phyloP scores from a whole-genome alignment of 768 basidiomycete species.

The Boletus fagicola region DNA sequence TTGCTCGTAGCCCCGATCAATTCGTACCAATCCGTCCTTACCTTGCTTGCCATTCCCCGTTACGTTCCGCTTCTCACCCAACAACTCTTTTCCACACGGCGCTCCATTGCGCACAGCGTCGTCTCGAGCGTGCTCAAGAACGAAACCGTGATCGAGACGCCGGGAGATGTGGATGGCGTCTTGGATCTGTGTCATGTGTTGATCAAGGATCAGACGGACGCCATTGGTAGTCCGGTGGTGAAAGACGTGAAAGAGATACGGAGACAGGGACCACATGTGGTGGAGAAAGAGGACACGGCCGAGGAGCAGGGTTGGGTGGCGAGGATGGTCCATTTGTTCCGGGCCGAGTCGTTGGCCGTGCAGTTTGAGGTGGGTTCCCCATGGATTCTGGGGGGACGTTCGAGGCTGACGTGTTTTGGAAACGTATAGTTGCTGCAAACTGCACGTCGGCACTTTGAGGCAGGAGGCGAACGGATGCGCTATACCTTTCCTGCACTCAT shows the following conservation, averaged over 20 bases:
- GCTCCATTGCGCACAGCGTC: slow-evolving; percentile 91
- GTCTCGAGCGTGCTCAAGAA: slow-evolving; percentile 95
- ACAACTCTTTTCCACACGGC: slow-evolving; percentile 88
- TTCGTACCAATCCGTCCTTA: slow-evolving; percentile 94
- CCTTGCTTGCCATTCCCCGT: slow-evolving; percentile 91
- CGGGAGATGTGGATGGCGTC: slow-evolving; percentile 93
- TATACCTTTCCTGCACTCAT: slow-evolving; percentile 97
- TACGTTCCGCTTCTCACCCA: slow-evolving; percentile 80
- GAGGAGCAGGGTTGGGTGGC: slow-evolving; percentile 99
- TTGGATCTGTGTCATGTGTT: slow-evolving; percentile 90
- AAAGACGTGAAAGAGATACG: slow-evolving; percentile 43
- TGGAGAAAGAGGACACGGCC: slow-evolving; percentile 87
- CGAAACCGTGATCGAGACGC: slow-evolving; percentile 90
- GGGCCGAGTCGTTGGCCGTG: slow-evolving; percentile 77
- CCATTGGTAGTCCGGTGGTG: slow-evolving; percentile 32
- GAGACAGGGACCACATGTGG: slow-evolving; percentile 55
- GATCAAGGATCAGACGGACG: slow-evolving; percentile 80
- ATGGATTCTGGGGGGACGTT: not conserved
- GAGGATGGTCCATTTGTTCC: slow-evolving; percentile 95
- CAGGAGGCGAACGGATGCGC: slow-evolving; percentile 92
- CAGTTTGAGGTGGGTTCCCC: slow-evolving; percentile 76
- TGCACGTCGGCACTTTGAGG: slow-evolving; percentile 84
- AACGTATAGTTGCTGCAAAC: slow-evolving; percentile 78
- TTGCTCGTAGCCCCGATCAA: slow-evolving; percentile 93
- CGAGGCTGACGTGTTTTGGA: not conserved